phyloP scores from a whole-genome alignment of 1,284 basidiomycete genomes.

The Crucibulum cyathiforme region DNA sequence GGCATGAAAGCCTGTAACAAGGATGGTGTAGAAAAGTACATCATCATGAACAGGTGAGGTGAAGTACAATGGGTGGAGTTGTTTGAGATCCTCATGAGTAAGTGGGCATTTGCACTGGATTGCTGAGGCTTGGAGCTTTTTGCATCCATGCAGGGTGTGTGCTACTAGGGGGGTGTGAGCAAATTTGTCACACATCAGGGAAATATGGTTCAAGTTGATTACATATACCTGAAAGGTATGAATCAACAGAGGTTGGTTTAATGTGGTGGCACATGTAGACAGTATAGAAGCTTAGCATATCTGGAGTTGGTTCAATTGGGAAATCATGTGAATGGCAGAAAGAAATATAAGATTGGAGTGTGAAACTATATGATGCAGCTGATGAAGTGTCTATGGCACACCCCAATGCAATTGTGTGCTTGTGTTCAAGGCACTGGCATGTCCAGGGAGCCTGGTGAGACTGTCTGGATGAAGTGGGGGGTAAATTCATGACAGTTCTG shows the following conservation, averaged over 20 bases:
- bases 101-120: too few relatives aligned
- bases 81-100: too few relatives aligned
- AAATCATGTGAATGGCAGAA: constrained; percentile 32
- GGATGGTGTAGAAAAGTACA: constrained; percentile 25
- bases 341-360: neutral
- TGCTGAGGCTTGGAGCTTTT: too few relatives aligned
- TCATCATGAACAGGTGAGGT: constrained; percentile 20
- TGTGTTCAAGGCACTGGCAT: neutral
- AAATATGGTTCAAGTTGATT: constrained; percentile 26
- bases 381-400: neutral
- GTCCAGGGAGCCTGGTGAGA: neutral
- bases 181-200: neutral
- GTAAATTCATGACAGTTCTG: neutral
- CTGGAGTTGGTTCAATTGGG: constrained; percentile 32
- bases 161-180: too few relatives aligned
- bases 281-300: constrained; percentile 29
- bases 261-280: constrained; percentile 33
- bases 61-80: too few relatives aligned
- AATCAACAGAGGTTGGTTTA: constrained; percentile 18
- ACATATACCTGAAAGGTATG: constrained; percentile 37
- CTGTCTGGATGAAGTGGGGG: neutral
- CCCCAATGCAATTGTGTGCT: neutral
- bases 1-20: constrained; percentile 22
- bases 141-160: too few relatives aligned
- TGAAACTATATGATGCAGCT: neutral